A percentile compares a stretch with the other conserved stretches of the same genome.
Conservation (phyloP, 2,329 filamentous ascomycete species). For the Paracamarosporium sp. region DNA sequence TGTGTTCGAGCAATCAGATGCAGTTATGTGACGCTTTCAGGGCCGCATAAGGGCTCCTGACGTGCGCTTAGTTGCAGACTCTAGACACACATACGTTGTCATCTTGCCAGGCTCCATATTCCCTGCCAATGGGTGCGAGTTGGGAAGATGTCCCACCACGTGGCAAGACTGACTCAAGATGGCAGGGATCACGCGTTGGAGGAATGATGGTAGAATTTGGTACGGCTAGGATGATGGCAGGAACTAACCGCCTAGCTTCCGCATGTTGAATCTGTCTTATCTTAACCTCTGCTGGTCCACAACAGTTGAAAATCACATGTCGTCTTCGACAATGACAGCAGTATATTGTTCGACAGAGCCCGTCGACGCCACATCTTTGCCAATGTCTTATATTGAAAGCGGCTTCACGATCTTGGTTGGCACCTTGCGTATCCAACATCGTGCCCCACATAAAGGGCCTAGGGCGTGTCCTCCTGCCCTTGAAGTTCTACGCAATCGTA, state of each 20-base stretch:
- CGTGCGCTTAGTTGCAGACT: no score
- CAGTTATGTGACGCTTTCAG: no score
- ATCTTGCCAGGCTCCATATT: no score
- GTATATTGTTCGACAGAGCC: no score
- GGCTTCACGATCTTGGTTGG: background rate
- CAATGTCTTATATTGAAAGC: background rate
- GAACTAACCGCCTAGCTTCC: constrained; percentile 22
- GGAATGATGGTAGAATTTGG: constrained; percentile 8
- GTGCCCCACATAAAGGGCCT: background rate
- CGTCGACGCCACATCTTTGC: background rate
- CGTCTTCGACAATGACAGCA: no score
- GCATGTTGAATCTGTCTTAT: constrained; percentile 9
- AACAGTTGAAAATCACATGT: background rate
- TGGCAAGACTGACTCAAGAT: background rate
- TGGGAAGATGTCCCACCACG: background rate
- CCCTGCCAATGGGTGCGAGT: background rate
- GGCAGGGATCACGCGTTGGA: background rate
- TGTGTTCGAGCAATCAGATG: background rate
- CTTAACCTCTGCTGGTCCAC: constrained; percentile 5
- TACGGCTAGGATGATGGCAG: constrained; percentile 18
- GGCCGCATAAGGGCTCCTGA: no score
- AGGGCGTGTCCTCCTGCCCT: background rate
- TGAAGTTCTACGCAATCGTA: background rate
- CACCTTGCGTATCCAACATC: background rate
- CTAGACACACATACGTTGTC: no score